Percentiles rank a stretch among this genome's conserved stretches.
Evolutionary conservation across 371 early-diverging fungal genomes (phyloP).

Genomic region (Capillidium heterosporum): DNA sequence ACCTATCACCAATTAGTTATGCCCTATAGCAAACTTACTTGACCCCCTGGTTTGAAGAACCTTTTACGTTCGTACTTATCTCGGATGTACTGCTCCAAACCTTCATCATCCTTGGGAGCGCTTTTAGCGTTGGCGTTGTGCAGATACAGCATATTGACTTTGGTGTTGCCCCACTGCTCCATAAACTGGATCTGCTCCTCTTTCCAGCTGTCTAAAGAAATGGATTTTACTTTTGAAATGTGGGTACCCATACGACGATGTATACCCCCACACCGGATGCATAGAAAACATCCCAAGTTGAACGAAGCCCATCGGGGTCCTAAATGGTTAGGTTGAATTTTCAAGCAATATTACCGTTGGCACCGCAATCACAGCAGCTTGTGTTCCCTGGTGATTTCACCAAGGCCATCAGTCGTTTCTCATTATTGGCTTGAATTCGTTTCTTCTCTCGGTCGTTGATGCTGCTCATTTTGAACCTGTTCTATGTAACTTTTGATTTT

Average conservation of each 20-base stretch:
- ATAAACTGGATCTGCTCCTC: constrained; percentile 72
- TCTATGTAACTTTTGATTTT: no score
- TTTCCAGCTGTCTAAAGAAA: constrained; percentile 85
- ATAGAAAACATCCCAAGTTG: constrained; percentile 84
- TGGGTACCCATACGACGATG: constrained; percentile 88
- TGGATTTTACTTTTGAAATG: constrained; percentile 81
- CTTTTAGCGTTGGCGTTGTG: not conserved
- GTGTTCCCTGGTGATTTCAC: constrained; percentile 54
- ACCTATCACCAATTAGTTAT: not conserved
- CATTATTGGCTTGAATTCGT: constrained; percentile 8
- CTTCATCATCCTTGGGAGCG: not conserved
- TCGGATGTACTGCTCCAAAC: constrained; percentile 6
- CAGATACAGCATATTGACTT: constrained; percentile 1
- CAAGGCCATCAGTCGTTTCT: constrained; percentile 45
- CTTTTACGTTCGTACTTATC: constrained; percentile 5
- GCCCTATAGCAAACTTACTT: not conserved
- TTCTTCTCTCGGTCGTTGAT: not conserved
- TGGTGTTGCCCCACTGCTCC: constrained; percentile 4
- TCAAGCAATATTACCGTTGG: constrained; percentile 27
- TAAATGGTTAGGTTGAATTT: constrained; percentile 11
- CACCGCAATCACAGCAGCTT: constrained; percentile 63
- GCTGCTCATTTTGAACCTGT: not conserved
- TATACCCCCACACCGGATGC: constrained; percentile 81
- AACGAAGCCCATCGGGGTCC: constrained; percentile 92
- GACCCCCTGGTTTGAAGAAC: constrained; percentile 4